phyloP scores from a whole-genome alignment of 164 flowering plant species.

The Amborella trichopoda region DNA sequence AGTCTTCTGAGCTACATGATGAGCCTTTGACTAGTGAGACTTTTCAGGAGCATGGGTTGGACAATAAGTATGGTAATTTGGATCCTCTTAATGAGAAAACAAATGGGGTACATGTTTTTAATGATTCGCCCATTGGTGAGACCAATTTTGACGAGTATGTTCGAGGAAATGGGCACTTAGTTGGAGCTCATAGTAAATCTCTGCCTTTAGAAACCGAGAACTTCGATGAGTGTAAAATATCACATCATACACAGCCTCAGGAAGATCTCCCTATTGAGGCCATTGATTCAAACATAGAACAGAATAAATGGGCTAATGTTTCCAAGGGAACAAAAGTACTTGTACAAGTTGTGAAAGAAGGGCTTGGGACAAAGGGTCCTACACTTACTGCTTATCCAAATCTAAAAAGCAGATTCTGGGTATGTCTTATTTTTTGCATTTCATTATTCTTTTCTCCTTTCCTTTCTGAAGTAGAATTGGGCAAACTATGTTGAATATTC shows the following conservation, averaged over 20 bases:
- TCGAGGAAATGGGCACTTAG: slow-evolving; percentile 23
- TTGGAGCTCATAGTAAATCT: slow-evolving; percentile 10
- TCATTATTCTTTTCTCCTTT: background rate
- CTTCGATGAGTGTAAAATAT: slow-evolving; percentile 13
- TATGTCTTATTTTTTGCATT: slow-evolving; percentile 12
- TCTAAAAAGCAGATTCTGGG: slow-evolving; percentile 95
- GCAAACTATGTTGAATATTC: too few relatives aligned
- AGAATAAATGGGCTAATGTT: slow-evolving; percentile 60
- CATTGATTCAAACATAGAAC: too few relatives aligned
- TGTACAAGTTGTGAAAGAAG: slow-evolving; percentile 97
- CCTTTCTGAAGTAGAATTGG: too few relatives aligned
- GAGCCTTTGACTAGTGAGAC: background rate
- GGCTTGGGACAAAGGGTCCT: slow-evolving; percentile 96
- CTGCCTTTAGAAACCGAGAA: slow-evolving; percentile 15
- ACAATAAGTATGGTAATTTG: too few relatives aligned
- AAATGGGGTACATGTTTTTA: slow-evolving; percentile 32
- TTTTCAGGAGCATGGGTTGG: too few relatives aligned
- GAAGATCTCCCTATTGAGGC: too few relatives aligned
- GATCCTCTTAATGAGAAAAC: slow-evolving; percentile 24
- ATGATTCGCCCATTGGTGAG: slow-evolving; percentile 19
- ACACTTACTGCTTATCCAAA: slow-evolving; percentile 79
- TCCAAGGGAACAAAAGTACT: slow-evolving; percentile 75
- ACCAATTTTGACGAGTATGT: slow-evolving; percentile 23
- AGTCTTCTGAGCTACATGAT: slow-evolving; percentile 47
- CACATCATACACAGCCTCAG: slow-evolving; percentile 11